phyloP scores from a whole-genome alignment of 225 moss, liverwort and hornwort genomes.

The Antitrichia curtipendula region DNA sequence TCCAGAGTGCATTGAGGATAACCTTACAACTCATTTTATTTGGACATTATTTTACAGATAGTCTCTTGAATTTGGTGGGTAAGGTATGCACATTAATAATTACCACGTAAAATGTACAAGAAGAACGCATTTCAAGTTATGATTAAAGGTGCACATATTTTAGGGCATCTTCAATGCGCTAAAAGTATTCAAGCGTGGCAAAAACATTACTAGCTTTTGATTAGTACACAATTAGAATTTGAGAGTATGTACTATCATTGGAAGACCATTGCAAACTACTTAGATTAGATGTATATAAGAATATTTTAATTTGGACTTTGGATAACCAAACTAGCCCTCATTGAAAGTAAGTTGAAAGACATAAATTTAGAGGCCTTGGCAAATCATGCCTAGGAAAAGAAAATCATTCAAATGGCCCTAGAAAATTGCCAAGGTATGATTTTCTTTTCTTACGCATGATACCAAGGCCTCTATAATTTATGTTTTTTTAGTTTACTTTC shows the following conservation, averaged over 20 bases:
- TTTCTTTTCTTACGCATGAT: not conserved
- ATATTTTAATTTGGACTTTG: not conserved
- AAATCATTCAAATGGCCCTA: not conserved
- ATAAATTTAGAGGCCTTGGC: not conserved
- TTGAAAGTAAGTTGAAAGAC: not conserved
- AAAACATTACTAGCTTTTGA: too few relatives aligned
- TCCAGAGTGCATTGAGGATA: too few relatives aligned
- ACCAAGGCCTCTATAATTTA: not conserved
- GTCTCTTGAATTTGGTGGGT: too few relatives aligned
- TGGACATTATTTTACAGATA: too few relatives aligned
- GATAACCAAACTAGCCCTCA: not conserved
- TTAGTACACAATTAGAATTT: too few relatives aligned
- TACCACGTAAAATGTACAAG: not conserved
- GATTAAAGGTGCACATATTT: fast-evolving
- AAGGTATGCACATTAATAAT: not conserved
- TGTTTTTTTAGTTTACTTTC: not conserved
- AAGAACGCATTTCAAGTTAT: not conserved
- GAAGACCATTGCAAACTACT: too few relatives aligned
- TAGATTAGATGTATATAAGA: too few relatives aligned
- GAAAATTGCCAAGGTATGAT: not conserved
- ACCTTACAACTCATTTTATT: too few relatives aligned
- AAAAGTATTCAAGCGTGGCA: too few relatives aligned
- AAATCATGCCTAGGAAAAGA: not conserved
- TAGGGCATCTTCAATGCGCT: not conserved
- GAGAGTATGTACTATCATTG: too few relatives aligned